Evolutionary conservation across 805 yeast species (phyloP).

Genomic region (Phaffomyces thermotolerans): DNA sequence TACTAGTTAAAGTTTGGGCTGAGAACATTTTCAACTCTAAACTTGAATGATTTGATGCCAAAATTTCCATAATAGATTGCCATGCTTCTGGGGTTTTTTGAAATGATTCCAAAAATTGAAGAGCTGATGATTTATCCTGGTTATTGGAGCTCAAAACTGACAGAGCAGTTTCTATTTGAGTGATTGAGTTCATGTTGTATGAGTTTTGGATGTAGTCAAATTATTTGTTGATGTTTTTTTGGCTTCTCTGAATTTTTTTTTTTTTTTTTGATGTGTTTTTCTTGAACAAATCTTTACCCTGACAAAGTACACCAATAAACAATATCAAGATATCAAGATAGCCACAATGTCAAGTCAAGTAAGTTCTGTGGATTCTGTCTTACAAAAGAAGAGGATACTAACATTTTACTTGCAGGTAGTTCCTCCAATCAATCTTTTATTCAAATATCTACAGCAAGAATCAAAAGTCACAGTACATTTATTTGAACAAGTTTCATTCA

Average conservation of each 20-base stretch:
- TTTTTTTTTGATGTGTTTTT: too few relatives aligned
- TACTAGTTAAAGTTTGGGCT: conserved; percentile 85
- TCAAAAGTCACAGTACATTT: conserved; percentile 80
- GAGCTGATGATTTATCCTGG: conserved; percentile 35
- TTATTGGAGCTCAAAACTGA: conserved; percentile 21
- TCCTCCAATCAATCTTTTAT: conserved; percentile 90
- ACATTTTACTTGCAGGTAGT: conserved; percentile 37
- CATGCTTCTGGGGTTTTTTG: conserved; percentile 83
- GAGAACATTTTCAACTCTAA: conserved; percentile 71
- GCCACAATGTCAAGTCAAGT: conserved; percentile 29
- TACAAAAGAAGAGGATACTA: not conserved
- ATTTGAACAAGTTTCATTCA: conserved; percentile 69
- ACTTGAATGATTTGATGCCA: conserved; percentile 28
- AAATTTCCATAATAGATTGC: conserved; percentile 54
- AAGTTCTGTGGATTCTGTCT: not conserved
- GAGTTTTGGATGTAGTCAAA: too few relatives aligned
- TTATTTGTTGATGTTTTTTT: not conserved
- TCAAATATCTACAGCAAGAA: conserved; percentile 80
- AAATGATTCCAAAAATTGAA: conserved; percentile 62
- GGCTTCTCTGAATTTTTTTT: not conserved
- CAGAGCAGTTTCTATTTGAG: conserved; percentile 20
- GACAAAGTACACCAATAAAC: not conserved
- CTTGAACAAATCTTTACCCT: not conserved
- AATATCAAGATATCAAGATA: conserved; percentile 19
- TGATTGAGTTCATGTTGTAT: conserved; percentile 1